Evolutionary conservation across 2,329 filamentous ascomycete genomes (phyloP).

Genomic region (Sordariomycetes sp.): DNA sequence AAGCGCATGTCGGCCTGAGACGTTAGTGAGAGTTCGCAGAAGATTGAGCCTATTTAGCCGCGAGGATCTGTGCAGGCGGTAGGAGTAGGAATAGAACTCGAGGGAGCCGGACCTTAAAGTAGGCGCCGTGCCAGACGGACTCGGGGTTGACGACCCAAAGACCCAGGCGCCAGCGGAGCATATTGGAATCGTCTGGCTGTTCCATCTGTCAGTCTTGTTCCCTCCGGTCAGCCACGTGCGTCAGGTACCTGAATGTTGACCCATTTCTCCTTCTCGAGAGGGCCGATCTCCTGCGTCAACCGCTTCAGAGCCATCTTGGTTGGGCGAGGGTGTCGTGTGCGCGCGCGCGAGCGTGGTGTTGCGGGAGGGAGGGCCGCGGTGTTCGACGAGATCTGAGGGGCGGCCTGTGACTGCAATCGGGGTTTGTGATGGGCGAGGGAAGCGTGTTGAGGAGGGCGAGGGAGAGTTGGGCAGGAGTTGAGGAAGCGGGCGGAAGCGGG

Average conservation of each 20-base stretch:
- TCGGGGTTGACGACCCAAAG: conserved; percentile 91
- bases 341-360: too few species aligned
- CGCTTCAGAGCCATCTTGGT: conserved; percentile 54
- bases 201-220: conserved; percentile 1
- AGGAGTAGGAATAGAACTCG: too few species aligned
- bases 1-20: conserved; percentile 74
- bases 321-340: too few species aligned
- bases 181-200: conserved; percentile 69
- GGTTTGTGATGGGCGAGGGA: neutral
- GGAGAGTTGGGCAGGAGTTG: neutral
- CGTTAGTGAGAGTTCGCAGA: too few species aligned
- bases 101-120: conserved; percentile 61
- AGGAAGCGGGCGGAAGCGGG: neutral
- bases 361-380: too few species aligned
- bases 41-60: too few species aligned
- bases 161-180: conserved; percentile 80
- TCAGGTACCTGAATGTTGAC: conserved; percentile 72
- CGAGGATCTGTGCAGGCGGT: too few species aligned
- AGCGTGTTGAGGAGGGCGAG: too few species aligned
- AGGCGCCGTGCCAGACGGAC: conserved; percentile 85
- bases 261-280: conserved; percentile 84
- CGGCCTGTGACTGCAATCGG: too few species aligned
- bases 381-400: too few species aligned
- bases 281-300: conserved; percentile 80
- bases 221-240: conserved; percentile 4